Conservation (phyloP, 148 eudicot species). For the Salicornia ramosissima region DNA sequence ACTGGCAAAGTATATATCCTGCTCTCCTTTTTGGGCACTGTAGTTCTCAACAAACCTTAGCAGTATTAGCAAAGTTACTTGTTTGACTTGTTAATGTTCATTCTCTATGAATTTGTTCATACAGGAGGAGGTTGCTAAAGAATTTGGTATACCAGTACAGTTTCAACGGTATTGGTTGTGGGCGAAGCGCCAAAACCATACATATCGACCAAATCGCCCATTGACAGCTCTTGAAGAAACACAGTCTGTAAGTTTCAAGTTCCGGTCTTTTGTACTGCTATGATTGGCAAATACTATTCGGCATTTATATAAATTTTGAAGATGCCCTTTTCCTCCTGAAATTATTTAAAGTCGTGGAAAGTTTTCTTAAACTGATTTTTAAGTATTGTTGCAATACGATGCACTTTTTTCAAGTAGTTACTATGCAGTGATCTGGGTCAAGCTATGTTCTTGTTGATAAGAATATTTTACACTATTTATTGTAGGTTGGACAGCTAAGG, state of each 20-base stretch:
- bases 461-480: neutral
- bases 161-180: constrained; percentile 86
- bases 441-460: neutral
- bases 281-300: neutral
- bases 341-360: neutral
- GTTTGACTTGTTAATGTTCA: neutral
- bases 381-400: neutral
- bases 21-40: neutral
- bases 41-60: neutral
- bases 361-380: too few relatives aligned
- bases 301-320: neutral
- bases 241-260: constrained; percentile 49
- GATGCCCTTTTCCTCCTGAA: neutral
- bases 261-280: neutral
- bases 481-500: constrained; percentile 83
- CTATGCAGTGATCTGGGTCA: neutral
- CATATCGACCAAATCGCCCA: constrained; percentile 84
- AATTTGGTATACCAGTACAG: constrained; percentile 78
- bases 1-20: neutral
- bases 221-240: constrained; percentile 64
- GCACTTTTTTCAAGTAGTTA: neutral
- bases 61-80: neutral
- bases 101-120: constrained; percentile 4
- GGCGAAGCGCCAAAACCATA: constrained; percentile 95
- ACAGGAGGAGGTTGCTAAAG: constrained; percentile 93